Evolutionary conservation across 192 early-diverging fungal genomes (phyloP).

Genomic region (Neocallimastix lanati): DNA sequence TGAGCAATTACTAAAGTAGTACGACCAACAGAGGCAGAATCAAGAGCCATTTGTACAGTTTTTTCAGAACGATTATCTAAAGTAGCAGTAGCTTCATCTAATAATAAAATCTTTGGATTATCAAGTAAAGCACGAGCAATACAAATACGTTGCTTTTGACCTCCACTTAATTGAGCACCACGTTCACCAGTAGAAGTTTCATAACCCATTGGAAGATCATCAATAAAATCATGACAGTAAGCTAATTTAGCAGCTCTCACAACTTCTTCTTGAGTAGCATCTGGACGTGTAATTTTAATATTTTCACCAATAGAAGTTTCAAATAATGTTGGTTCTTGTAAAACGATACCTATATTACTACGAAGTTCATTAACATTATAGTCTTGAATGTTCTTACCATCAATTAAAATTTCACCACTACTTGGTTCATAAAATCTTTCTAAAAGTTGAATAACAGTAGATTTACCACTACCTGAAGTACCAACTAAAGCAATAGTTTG

Average conservation of each 20-base stretch:
- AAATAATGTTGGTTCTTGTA: slow-evolving; percentile 19
- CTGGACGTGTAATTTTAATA: not conserved
- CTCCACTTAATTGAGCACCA: slow-evolving; percentile 4
- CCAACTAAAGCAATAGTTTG: not conserved
- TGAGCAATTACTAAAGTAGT: not conserved
- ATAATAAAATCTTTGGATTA: not conserved
- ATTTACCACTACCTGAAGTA: slow-evolving; percentile 19
- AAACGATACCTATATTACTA: slow-evolving; percentile 47
- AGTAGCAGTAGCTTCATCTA: not conserved
- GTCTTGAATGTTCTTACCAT: slow-evolving; percentile 31
- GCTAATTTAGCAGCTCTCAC: not conserved
- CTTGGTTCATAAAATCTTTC: slow-evolving; percentile 61
- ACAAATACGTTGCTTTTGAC: slow-evolving; percentile 6
- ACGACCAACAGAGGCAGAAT: not conserved
- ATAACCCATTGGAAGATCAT: slow-evolving; percentile 58
- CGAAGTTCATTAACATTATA: slow-evolving; percentile 48
- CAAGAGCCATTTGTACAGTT: not conserved
- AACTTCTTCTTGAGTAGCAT: not conserved
- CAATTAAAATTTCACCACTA: slow-evolving; percentile 40
- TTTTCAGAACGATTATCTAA: not conserved
- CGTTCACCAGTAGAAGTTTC: slow-evolving; percentile 68
- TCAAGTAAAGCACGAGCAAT: slow-evolving; percentile 3
- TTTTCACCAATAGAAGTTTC: not conserved
- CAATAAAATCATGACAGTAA: slow-evolving; percentile 59
- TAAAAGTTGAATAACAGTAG: slow-evolving; percentile 48